A percentile compares a stretch with the other conserved stretches of the same genome.
These are phyloP conservation scores for Umbelopsis vinacea DNA, from an alignment of 192 early-diverging fungal genomes.

Conservation along the genomic window DNA sequence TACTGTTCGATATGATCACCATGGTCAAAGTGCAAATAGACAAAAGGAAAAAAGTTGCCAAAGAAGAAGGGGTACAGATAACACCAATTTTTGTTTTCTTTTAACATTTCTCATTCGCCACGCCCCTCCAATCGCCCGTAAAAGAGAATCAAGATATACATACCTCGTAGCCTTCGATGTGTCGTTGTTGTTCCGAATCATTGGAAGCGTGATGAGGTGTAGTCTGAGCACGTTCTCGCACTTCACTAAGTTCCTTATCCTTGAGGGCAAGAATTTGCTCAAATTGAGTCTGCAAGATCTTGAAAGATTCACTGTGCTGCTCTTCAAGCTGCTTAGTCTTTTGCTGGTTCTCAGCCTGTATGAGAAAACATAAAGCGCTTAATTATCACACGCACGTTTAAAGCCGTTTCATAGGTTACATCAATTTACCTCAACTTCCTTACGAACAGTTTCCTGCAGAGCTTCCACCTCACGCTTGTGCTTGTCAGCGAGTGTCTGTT, in stretches of 20 bases:
- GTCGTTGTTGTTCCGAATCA: background rate
- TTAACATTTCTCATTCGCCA: slow-evolving; percentile 21
- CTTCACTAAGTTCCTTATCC: slow-evolving; percentile 11
- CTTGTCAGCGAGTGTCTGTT: background rate
- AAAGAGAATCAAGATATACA: background rate
- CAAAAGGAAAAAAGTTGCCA: background rate
- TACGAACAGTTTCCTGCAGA: background rate
- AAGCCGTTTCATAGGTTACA: too few species aligned
- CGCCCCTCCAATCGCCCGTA: background rate
- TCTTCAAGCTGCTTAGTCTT: background rate
- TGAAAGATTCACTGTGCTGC: background rate
- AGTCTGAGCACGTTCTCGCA: background rate
- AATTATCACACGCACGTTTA: too few species aligned
- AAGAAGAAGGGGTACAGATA: slow-evolving; percentile 2
- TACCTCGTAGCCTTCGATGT: slow-evolving; percentile 23
- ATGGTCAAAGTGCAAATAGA: background rate
- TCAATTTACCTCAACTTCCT: slow-evolving; percentile 10
- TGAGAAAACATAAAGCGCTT: background rate
- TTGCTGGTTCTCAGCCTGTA: background rate
- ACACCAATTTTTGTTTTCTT: background rate
- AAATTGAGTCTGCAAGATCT: slow-evolving; percentile 6
- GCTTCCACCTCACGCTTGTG: background rate
- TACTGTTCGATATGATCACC: slow-evolving; percentile 18
- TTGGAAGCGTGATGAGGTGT: background rate
- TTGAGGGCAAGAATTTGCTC: slow-evolving; percentile 14